phyloP scores from a whole-genome alignment of 2,329 filamentous ascomycete species.

The Biscogniauxia sp. region DNA sequence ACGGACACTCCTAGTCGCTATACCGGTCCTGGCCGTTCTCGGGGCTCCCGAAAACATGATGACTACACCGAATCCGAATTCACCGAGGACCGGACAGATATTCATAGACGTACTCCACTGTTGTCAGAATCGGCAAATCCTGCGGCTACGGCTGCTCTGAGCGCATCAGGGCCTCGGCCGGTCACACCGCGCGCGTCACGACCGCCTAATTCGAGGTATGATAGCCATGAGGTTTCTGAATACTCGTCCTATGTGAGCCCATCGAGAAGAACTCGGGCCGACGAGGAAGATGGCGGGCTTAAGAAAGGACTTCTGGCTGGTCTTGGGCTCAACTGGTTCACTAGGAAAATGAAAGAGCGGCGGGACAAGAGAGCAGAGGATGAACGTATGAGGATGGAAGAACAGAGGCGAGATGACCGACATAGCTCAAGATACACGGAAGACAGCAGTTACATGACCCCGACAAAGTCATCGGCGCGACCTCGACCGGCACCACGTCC shows the following conservation, averaged over 20 bases:
- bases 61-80: constrained; percentile 40
- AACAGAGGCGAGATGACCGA: constrained; percentile 56
- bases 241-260: constrained; percentile 62
- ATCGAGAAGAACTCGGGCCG: constrained; percentile 53
- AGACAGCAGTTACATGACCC: constrained; percentile 61
- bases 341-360: constrained; percentile 61
- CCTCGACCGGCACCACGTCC: constrained; percentile 28
- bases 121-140: constrained; percentile 48
- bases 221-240: constrained; percentile 53
- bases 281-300: constrained; percentile 41
- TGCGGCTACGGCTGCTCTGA: constrained; percentile 43
- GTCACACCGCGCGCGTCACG: constrained; percentile 48
- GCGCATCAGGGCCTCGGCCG: constrained; percentile 45
- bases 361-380: constrained; percentile 51
- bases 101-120: constrained; percentile 39
- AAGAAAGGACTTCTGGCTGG: constrained; percentile 59
- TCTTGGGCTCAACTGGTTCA: constrained; percentile 67
- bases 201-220: constrained; percentile 37
- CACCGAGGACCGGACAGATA: constrained; percentile 44
- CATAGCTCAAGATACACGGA: constrained; percentile 66
- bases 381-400: constrained; percentile 44
- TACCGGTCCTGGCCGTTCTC: constrained; percentile 35
- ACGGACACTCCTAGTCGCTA: constrained; percentile 58
- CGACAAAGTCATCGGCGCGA: constrained; percentile 37
- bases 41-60: constrained; percentile 27